Evolutionary conservation across 306 rosid species (phyloP).

Genomic region (Vigna mungo): DNA sequence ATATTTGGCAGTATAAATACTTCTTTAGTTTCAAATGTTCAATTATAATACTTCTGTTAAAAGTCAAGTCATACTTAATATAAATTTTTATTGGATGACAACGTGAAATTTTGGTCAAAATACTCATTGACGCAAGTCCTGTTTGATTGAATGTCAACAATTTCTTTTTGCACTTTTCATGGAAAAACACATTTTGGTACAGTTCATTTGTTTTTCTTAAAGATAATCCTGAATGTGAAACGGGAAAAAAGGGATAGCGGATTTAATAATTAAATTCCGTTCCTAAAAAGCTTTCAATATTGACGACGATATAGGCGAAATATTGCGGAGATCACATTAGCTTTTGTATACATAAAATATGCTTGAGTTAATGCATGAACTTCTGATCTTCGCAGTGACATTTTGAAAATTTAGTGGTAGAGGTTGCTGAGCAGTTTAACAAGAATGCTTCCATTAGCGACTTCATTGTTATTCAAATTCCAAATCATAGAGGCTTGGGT

Average conservation of each 20-base stretch:
- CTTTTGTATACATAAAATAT: not conserved
- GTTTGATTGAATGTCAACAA: not conserved
- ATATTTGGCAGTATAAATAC: too few species aligned
- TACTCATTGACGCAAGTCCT: not conserved
- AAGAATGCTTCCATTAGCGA: not conserved
- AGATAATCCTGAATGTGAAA: not conserved
- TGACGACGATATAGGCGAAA: not conserved
- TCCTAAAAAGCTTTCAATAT: not conserved
- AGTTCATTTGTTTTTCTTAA: not conserved
- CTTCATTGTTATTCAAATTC: not conserved
- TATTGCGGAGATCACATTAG: not conserved
- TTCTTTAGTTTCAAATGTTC: too few species aligned
- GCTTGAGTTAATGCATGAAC: not conserved
- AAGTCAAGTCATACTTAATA: not conserved
- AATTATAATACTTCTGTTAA: too few species aligned
- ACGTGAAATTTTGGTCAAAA: too few species aligned
- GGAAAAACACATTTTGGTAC: not conserved
- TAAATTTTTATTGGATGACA: not conserved
- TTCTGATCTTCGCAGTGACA: not conserved
- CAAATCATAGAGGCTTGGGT: constrained; percentile 19
- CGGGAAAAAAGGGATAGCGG: not conserved
- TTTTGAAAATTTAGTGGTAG: not conserved
- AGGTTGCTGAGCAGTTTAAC: not conserved
- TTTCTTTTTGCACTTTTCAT: not conserved
- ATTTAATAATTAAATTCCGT: not conserved